Conservation (phyloP, 345 rosid genomes). For the Eucalyptus polybractea region DNA sequence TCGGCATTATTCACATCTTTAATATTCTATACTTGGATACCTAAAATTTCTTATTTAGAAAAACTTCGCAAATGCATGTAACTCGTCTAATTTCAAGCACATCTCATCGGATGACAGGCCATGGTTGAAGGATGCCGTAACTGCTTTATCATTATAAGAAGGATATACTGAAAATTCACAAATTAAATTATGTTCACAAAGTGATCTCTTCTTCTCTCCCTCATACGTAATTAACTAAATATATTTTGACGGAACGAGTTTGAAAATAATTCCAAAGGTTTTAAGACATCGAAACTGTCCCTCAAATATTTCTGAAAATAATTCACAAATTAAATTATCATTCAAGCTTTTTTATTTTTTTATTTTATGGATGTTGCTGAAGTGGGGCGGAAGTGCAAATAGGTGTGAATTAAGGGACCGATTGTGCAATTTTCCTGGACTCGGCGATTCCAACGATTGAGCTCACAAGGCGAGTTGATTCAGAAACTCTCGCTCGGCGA, state of each 20-base stretch:
- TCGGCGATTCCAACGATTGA: neutral
- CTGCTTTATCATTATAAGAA: neutral
- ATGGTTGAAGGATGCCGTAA: neutral
- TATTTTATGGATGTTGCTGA: neutral
- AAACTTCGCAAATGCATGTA: neutral
- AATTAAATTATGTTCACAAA: neutral
- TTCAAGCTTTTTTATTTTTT: neutral
- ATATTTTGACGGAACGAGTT: rapidly evolving
- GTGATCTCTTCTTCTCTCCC: neutral
- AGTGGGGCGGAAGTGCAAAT: neutral
- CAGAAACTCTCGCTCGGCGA: neutral
- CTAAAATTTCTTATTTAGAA: neutral
- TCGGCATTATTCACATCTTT: neutral
- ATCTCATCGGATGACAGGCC: neutral
- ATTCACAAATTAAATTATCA: too few species aligned
- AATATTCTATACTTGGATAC: neutral
- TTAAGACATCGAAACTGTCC: neutral
- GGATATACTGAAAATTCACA: neutral
- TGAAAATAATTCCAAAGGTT: neutral
- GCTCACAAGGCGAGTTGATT: neutral
- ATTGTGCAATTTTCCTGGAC: neutral
- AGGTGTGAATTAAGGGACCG: neutral
- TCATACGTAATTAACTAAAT: rapidly evolving
- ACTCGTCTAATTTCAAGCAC: neutral
- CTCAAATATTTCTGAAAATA: too few species aligned